Evolutionary conservation across 352 stramenopile genomes (phyloP), one percentile per base, ranked within the genome.

Genomic region (Phytophthora ohioensis): DNA sequence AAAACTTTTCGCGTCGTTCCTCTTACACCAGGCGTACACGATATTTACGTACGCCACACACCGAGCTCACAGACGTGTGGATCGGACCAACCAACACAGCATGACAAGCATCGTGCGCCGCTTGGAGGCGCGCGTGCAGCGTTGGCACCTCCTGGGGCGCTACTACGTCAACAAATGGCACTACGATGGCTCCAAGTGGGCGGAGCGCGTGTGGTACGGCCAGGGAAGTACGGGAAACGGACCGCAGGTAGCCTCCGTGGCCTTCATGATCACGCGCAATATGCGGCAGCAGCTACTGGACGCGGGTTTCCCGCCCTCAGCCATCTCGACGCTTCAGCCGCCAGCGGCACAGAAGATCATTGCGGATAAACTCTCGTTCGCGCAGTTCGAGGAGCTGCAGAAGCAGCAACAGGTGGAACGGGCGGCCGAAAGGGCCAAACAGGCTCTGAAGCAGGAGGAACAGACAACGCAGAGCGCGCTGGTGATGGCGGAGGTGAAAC

Each of bases 141-240:
- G 82, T 17, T 91, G 81, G 84, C 78, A 90, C 11, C 76, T 91
- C 56, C 71, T 94, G 27, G 80, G 79, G 34, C 84, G 83, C 45
- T 93, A 93, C 70, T 93, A 94, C 74, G 61, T 81, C 36, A 94
- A 94, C 58, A 94, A 92, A 68, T 94, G 87, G 87, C 87, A 92
- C 42, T 94, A 94, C 51, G 84, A 93, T 62, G 85, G 81, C 17
- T 83, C 78, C 47, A 95, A 93, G 60, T 91, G 79, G 81, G 76
- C 73, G 53, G 85, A 93, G 53, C 78, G 85, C 49, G 71, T 92
- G 17, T 92, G 84, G 85, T 88, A 91, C 55, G 87, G 85, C 55
- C 71, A 80, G 46, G 69, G 73, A 3, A 83, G 80, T 48, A 79
- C 73, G 17, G 69, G 71, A n/a, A 71, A 71, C 8, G 57, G 79